Percentiles rank a stretch among this genome's conserved stretches.
These are phyloP conservation scores for Stephania japonica DNA, from an alignment of 164 flowering plant genomes.

Conservation along the genomic window DNA sequence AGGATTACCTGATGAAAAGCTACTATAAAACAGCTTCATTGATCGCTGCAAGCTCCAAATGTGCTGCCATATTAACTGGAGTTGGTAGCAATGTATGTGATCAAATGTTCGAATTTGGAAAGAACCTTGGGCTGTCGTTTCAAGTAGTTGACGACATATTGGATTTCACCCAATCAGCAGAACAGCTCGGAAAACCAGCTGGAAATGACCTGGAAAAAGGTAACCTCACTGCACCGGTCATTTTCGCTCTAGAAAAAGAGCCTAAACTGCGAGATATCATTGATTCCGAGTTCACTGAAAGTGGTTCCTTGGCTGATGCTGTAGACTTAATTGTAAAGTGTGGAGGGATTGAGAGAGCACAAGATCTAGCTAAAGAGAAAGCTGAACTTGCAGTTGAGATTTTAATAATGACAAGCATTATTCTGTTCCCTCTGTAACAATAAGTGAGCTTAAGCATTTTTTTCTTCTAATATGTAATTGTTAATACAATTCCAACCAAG, in stretches of 20 bases:
- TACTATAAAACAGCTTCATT: slow-evolving; percentile 93
- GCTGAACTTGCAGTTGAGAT: slow-evolving; percentile 63
- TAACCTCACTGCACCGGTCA: slow-evolving; percentile 88
- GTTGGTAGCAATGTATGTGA: slow-evolving; percentile 35
- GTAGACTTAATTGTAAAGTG: slow-evolving; percentile 45
- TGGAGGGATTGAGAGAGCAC: slow-evolving; percentile 79
- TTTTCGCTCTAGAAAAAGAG: slow-evolving; percentile 81
- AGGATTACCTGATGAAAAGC: slow-evolving; percentile 82
- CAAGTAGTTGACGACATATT: slow-evolving; percentile 93
- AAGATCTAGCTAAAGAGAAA: slow-evolving; percentile 61
- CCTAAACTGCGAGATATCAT: slow-evolving; percentile 71
- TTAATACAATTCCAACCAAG: neutral
- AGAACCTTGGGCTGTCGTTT: slow-evolving; percentile 85
- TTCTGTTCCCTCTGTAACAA: neutral
- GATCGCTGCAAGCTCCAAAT: slow-evolving; percentile 85
- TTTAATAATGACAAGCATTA: neutral
- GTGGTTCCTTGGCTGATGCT: slow-evolving; percentile 74
- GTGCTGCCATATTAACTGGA: slow-evolving; percentile 84
- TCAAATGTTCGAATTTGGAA: slow-evolving; percentile 83
- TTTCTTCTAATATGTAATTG: neutral
- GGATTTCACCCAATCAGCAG: slow-evolving; percentile 93
- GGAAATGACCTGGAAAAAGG: slow-evolving; percentile 82
- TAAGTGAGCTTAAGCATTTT: neutral
- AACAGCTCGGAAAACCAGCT: slow-evolving; percentile 94
- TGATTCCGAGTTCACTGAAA: slow-evolving; percentile 76